A percentile compares a stretch with the other conserved stretches of the same genome.
These are phyloP conservation scores for Aeschynomene evenia DNA, from an alignment of 306 rosid species.

Conservation along the genomic window DNA sequence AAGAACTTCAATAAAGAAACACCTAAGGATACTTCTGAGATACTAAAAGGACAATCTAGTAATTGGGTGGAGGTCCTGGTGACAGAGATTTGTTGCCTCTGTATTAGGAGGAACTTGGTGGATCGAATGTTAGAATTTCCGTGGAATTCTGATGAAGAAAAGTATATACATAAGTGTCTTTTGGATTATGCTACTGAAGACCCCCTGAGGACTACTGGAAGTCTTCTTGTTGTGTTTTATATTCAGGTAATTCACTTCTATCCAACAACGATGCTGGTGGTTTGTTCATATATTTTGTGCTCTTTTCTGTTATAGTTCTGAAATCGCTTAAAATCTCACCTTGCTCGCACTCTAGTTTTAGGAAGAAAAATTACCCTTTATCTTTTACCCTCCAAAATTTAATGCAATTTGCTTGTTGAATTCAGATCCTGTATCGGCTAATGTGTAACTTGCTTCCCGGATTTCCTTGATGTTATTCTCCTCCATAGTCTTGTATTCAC, in stretches of 20 bases:
- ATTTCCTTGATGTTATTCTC: constrained; percentile 1
- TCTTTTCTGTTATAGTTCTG: constrained; percentile 17
- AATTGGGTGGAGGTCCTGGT: constrained; percentile 77
- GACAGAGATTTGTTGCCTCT: constrained; percentile 87
- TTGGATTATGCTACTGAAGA: constrained; percentile 72
- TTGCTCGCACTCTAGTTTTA: neutral
- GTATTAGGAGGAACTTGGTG: constrained; percentile 85
- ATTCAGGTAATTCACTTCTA: constrained; percentile 64
- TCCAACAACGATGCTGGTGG: constrained; percentile 17
- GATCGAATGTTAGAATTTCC: constrained; percentile 93
- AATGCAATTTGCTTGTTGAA: neutral
- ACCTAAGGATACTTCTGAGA: constrained; percentile 41
- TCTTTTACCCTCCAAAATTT: neutral
- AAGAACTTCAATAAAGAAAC: constrained; percentile 50
- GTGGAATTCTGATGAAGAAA: constrained; percentile 94
- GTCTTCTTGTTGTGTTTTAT: constrained; percentile 87
- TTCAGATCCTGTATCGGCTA: neutral
- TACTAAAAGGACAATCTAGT: constrained; percentile 39
- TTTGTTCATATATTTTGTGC: constrained; percentile 5
- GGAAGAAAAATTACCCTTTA: neutral
- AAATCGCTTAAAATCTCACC: neutral
- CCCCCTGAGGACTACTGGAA: constrained; percentile 71
- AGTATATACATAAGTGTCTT: constrained; percentile 75
- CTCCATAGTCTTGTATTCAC: constrained; percentile 13
- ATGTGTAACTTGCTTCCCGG: constrained; percentile 20